Percentiles rank a stretch among this genome's conserved stretches.
phyloP scores from a whole-genome alignment of 108 stramenopile species.

The Nannochloropsis oceanica region DNA sequence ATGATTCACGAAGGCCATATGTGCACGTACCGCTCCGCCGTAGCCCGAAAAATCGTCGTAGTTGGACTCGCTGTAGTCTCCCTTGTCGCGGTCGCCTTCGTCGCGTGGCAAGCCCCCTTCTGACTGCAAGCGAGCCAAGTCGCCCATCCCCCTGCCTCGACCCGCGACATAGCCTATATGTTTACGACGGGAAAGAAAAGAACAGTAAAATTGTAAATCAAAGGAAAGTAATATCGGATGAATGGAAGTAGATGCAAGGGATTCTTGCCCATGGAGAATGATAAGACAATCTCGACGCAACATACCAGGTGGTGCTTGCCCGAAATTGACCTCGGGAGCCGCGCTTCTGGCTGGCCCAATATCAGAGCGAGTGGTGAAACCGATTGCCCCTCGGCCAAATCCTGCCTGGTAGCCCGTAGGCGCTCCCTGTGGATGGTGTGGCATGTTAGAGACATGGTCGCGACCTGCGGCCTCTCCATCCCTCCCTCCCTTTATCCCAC shows the following conservation, averaged over 20 bases:
- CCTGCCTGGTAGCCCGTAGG: constrained; percentile 72
- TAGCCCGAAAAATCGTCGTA: constrained; percentile 39
- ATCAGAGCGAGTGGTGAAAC: constrained; percentile 89
- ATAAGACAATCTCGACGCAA: no score
- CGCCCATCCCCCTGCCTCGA: constrained; percentile 53
- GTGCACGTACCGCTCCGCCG: neutral
- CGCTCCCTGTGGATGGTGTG: neutral
- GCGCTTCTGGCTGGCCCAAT: constrained; percentile 56
- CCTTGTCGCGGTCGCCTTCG: neutral
- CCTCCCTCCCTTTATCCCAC: no score
- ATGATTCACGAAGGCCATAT: neutral
- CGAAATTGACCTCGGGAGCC: neutral
- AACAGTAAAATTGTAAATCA: neutral
- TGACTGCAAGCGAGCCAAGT: constrained; percentile 21
- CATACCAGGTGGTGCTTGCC: neutral
- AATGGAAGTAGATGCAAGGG: neutral
- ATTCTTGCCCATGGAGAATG: neutral
- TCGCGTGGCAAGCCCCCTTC: constrained; percentile 6
- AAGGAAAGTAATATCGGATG: neutral
- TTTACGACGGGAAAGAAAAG: constrained; percentile 20
- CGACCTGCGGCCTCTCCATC: neutral
- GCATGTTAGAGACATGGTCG: neutral
- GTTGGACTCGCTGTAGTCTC: constrained; percentile 28
- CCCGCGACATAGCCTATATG: constrained; percentile 70
- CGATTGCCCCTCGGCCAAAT: constrained; percentile 85